Conservation (phyloP, 805 yeast genomes). For the Lipomyces orientalis region DNA sequence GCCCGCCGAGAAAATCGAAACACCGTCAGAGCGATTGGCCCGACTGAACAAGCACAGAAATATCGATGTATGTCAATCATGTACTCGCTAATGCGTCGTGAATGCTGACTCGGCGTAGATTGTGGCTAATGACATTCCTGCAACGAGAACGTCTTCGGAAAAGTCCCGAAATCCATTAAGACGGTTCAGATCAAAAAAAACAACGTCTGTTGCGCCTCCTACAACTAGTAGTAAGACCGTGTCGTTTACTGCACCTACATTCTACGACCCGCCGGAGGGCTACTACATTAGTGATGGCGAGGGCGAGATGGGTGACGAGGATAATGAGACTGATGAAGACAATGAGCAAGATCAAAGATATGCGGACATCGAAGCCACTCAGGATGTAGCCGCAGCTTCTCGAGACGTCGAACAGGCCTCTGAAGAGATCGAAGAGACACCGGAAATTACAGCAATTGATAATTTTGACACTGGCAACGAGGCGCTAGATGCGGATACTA, state of each 20-base stretch:
- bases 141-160: not conserved
- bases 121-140: not conserved
- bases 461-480: not conserved
- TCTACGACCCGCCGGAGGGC: conserved; percentile 35
- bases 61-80: conserved; percentile 55
- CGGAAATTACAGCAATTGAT: conserved; percentile 17
- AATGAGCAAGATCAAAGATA: conserved; percentile 8
- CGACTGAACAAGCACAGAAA: conserved; percentile 90
- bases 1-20: conserved; percentile 94
- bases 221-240: conserved; percentile 17
- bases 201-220: conserved; percentile 1
- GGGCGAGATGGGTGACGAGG: conserved; percentile 33
- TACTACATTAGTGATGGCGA: conserved; percentile 30
- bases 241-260: conserved; percentile 26
- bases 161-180: conserved; percentile 23
- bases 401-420: not conserved
- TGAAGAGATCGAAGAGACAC: conserved; percentile 8
- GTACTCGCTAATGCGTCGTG: not conserved
- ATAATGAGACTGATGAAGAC: conserved; percentile 14
- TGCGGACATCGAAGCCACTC: not conserved
- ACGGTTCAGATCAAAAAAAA: conserved; percentile 18
- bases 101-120: not conserved
- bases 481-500: conserved; percentile 16
- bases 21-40: conserved; percentile 89
- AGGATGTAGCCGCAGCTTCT: not conserved